Evolutionary conservation across 306 rosid species (phyloP), one percentile per base, ranked within the genome.

Genomic region (Arachis hypogaea): DNA sequence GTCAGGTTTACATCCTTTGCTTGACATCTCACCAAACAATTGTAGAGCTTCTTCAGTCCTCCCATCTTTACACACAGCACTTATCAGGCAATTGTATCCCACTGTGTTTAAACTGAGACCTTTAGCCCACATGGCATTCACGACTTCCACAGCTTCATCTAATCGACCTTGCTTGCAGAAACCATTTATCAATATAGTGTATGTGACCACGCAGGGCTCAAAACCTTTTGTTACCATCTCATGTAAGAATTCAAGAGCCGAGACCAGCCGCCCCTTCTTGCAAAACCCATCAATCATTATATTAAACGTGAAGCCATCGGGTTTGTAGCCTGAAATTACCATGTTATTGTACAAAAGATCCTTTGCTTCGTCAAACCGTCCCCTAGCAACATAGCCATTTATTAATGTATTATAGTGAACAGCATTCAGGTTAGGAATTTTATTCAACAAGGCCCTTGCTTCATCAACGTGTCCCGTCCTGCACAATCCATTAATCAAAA

Each of bases 1-100:
- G 74, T 93, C 97, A 0, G 94, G 96, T 85, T 89, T 91, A 82
- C 96, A 89, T 79, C 96, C 96, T 72, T 85, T 82, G 74, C 75
- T 78, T 29, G 88, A 60, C 90, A 93, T 91, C 80, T 88, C 92
- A 54, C 68, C 58, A 69, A 85, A 73, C 86, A 89, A 60, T 38
- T 80, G 76, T 59, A 84, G 65, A 63, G 98, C 97, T 68, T 82
- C 88, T 60, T 84, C 74, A 68, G 89, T 82, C 77, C 83, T 85
- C 63, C 85, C 86, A 44, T 80, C 66, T 66, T 90, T 91, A 71
- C 93, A 91, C 8, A 89, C 71, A 60, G 94, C 83, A 75, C 73
- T 78, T 59, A 91, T 91, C 81, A 89, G 80, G 86, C 91, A 81
- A 78, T 91, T 93, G 86, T 89, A 89, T 51, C 97, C 92, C 29